Base-by-base conservation (phyloP, 306 rosid genomes). In the Glycine latifolia region DNA sequence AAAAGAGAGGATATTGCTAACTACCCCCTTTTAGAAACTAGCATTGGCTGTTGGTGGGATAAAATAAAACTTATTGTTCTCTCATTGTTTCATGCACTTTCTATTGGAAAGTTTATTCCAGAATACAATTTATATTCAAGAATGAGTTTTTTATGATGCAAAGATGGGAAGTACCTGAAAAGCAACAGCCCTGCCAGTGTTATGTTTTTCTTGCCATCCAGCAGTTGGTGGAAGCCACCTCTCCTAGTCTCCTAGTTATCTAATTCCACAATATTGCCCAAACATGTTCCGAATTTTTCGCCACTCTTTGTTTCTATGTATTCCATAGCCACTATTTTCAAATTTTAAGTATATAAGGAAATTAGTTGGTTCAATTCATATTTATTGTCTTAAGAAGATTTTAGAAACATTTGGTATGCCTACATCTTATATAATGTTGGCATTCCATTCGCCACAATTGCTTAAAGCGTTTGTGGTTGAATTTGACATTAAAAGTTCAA, bases 241-340 rank as follows among this genome's bases (percentile, higher is more conserved):
- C 33, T 26, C 43, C 2, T 7, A 6, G 7, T 7, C 4, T 13
- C 35, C 15, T 6, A 10, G 9, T 75, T 31, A 16, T 58, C 15
- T 44, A 14, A 14, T 10, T 8, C 7, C 81, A 37, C 52, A 37
- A 26, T 59, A 60, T 60, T 10, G 16, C 50, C 71, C 33, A 72
- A 71, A 60, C 69, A 80, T 72, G 61, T 72, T 72, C 73, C 33
- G 7, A 49, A 13, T 4, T 35, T 77, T 77, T 1, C 52, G 49
- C n/a, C 16, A 15, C 52, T 43, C 58, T 46, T 56, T 73, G 35
- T 39, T 31, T 47, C 44, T 72, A 49, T 8, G 3, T 12, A 11
- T 35, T 4, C 7, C 41, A 17, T 2, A 10, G 9, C 46, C 71
- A 15, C 49, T 67, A 15, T 4, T n/a, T 53, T 44, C 8, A n/a